Evolutionary conservation across 1,139 yeast species (phyloP), one percentile per base, ranked within the genome.

Genomic region (Hansenula anomala): DNA sequence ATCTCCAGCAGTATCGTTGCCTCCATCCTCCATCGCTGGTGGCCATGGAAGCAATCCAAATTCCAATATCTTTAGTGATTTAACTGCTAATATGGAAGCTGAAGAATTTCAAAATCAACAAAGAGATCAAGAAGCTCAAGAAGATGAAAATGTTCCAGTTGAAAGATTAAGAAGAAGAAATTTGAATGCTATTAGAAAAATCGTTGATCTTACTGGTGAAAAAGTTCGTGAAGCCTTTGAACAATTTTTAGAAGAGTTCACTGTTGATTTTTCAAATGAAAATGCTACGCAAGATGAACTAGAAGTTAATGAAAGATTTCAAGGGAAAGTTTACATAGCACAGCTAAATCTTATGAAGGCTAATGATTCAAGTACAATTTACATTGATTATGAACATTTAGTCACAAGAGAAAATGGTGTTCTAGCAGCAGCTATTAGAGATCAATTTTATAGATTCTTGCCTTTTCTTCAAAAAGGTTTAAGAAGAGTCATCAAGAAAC

Each of bases 221-320:
- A 87, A 88, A 52, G 97, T 92, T 14, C 75, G 94, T 38, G 96
- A 89, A 59, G 80, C 94, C 23, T 92, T 92, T 59, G 96, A 89
- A 59, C 78, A 75, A 49, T 92, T 92, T 58, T 64, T 92, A 45
- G 87, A 83, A 58, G 83, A 78, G 33, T 87, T 69, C 53, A 64
- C 51, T 13, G 50, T 51, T 15, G 47, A 47, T 8, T 52, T 52
- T 26, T 59, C 65, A 13, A 60, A 58, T 18, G 58, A 60, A 20
- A 64, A 59, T 22, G 52, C 54, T 17, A 63, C 62, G 23, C 49
- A 49, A 33, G 45, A 42, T 15, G 53, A 52, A 35, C 37, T 40
- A 18, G 18, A 40, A 10, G 44, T 46, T 17, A 67, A 66, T 38
- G 60, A 64, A 31, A 61, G 63, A 36, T 73, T 67, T 61, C 65